Evolutionary conservation across 2,329 filamentous ascomycete species (phyloP).

Genomic region (Fusarium palustre): DNA sequence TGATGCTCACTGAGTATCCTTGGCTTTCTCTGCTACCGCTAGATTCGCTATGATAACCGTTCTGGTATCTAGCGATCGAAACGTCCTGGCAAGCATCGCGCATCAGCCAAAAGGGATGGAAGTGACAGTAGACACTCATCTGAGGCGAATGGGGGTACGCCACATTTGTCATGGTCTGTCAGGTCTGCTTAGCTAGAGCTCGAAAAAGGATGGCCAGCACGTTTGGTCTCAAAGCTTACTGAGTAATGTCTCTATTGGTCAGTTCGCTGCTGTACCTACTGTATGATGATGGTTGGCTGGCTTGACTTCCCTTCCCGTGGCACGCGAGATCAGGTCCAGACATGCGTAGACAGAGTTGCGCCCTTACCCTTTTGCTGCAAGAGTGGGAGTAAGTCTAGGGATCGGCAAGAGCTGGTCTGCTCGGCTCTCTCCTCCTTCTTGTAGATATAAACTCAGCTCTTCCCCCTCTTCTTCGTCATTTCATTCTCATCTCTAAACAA

Average conservation of each 20-base stretch:
- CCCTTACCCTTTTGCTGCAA: slow-evolving; percentile 20
- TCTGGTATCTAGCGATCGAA: slow-evolving; percentile 29
- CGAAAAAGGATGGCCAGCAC: slow-evolving; percentile 31
- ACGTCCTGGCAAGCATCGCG: slow-evolving; percentile 19
- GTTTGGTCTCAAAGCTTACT: slow-evolving; percentile 36
- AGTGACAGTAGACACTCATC: slow-evolving; percentile 5
- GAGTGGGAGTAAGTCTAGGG: neutral
- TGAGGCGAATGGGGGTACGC: slow-evolving; percentile 23
- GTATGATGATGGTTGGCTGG: slow-evolving; percentile 34
- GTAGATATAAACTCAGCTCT: slow-evolving; percentile 28
- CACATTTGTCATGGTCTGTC: slow-evolving; percentile 38
- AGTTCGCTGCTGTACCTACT: slow-evolving; percentile 1
- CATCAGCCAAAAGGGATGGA: slow-evolving; percentile 2
- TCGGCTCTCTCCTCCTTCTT: slow-evolving; percentile 11
- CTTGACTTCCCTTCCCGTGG: slow-evolving; percentile 30
- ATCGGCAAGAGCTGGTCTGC: slow-evolving; percentile 34
- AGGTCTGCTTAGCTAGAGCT: slow-evolving; percentile 30
- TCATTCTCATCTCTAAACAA: neutral
- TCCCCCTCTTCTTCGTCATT: neutral
- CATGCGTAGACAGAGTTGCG: slow-evolving; percentile 25
- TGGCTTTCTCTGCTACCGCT: neutral
- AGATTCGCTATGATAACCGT: slow-evolving; percentile 10
- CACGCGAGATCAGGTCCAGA: slow-evolving; percentile 34
- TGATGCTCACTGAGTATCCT: slow-evolving; percentile 33
- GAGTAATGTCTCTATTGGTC: slow-evolving; percentile 23